phyloP scores from a whole-genome alignment of 2,329 filamentous ascomycete genomes.

The Coleophoma crateriformis region DNA sequence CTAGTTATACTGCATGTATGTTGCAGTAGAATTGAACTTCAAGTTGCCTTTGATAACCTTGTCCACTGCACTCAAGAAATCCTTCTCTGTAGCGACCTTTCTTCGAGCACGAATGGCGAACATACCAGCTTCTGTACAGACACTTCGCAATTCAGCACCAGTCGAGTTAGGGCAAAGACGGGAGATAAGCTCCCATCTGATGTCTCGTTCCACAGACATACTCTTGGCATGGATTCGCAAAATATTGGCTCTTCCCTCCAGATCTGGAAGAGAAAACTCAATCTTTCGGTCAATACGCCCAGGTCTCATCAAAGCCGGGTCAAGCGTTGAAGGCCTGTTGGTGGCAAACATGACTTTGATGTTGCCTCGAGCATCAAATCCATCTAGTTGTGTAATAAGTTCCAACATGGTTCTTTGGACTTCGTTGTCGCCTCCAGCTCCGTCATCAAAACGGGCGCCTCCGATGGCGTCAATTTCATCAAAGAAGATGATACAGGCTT shows the following conservation, averaged over 20 bases:
- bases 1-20: constrained; percentile 99
- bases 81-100: constrained; percentile 98
- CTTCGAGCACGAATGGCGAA: constrained; percentile 90
- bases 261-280: constrained; percentile 94
- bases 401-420: constrained; percentile 98
- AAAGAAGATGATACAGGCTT: constrained; percentile 99
- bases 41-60: constrained; percentile 99
- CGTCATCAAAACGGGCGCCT: constrained; percentile 93
- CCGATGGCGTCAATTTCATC: constrained; percentile 97
- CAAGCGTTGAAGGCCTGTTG: constrained; percentile 90
- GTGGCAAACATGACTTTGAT: constrained; percentile 99
- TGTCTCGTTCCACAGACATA: constrained; percentile 98
- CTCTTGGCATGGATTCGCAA: constrained; percentile 98
- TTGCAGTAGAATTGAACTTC: constrained; percentile 98
- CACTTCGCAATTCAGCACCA: constrained; percentile 90
- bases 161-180: constrained; percentile 96
- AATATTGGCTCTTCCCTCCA: constrained; percentile 96
- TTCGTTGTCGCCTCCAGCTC: constrained; percentile 94
- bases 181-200: constrained; percentile 97
- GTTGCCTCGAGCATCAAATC: constrained; percentile 93
- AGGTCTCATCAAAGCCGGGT: constrained; percentile 95
- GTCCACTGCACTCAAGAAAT: constrained; percentile 95
- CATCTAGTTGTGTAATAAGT: constrained; percentile 92
- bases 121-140: constrained; percentile 98
- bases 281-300: constrained; percentile 98